Conservation (phyloP, 2,329 filamentous ascomycete species). For the Microcyclosporella mali region DNA sequence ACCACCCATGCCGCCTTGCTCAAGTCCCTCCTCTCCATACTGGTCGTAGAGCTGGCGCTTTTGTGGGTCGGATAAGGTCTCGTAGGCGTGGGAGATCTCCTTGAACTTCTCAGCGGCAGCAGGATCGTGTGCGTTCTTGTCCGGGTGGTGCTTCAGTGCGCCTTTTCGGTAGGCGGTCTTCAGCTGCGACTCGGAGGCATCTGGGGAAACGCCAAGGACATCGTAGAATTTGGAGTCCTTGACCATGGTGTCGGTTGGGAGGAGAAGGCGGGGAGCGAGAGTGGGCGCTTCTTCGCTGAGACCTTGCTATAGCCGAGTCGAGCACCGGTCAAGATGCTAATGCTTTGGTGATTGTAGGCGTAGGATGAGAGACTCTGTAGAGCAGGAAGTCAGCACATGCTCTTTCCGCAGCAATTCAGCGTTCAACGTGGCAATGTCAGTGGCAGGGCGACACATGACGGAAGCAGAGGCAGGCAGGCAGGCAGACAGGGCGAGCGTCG, state of each 20-base stretch:
- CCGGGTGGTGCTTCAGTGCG: conserved; percentile 79
- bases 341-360: neutral
- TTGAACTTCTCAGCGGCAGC: conserved; percentile 97
- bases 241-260: conserved; percentile 54
- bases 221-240: conserved; percentile 78
- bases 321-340: neutral
- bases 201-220: conserved; percentile 68
- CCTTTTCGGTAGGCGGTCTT: conserved; percentile 86
- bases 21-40: conserved; percentile 93
- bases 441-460: too few relatives aligned
- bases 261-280: neutral
- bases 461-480: too few relatives aligned
- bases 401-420: neutral
- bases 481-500: too few relatives aligned
- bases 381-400: neutral
- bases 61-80: conserved; percentile 84
- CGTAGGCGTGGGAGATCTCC: conserved; percentile 91
- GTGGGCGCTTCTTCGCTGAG: neutral
- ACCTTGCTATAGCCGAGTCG: neutral
- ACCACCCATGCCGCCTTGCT: conserved; percentile 68
- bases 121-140: conserved; percentile 95
- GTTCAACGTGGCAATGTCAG: neutral
- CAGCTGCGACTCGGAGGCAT: conserved; percentile 75
- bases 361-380: neutral
- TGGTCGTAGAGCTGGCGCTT: conserved; percentile 93